Base-by-base conservation (phyloP, 371 early-diverging fungal species). In the Apophysomyces variabilis region DNA sequence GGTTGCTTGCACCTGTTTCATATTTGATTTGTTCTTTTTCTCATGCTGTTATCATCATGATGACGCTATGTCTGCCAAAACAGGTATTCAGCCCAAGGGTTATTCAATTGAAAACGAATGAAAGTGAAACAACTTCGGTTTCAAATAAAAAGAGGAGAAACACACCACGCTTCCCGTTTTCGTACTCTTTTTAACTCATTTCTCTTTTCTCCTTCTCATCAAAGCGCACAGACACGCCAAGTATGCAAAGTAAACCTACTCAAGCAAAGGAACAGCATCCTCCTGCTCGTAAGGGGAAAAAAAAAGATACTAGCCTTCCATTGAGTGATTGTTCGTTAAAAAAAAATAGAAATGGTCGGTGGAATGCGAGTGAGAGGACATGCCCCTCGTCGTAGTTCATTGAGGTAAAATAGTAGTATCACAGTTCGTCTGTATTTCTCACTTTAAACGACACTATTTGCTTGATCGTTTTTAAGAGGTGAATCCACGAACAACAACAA, bases 221-320 rank as follows among this genome's bases (percentile, higher is more conserved):
- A 26, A 26, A 26, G 3, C 1, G 5, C 13, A 41, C 8, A 41
- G 13, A 41, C 41, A 5, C 13, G 5, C 41, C 41, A 41, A 41
- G 1, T 18, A 21, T 5, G 21, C 54, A 50, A 21, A 45, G 8
- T n/a, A 45, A n/a, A 18, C 12, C 8, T 45, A 26, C 54, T 21
- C 9, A 50, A 50, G 18, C 54, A 50, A 50, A 50, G 7, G 21
- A 50, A 21, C 54, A 50, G 11, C 54, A 50, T 50, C 54, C 21
- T 18, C 54, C 54, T 7, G 54, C 54, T 50, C 54, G 54, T 50
- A 50, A 50, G 54, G n/a, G 54, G n/a, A 21, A 9, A 21, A 21
- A 18, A 8, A 16, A 26, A 26, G 26, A 18, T 18, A 18, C 18
- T 11, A 18, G 8, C 11, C 21, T 47, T 21, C 1, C 21, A 18